These are phyloP conservation scores for Hyparrhenia diplandra DNA, from an alignment of 176 grass and related monocot species.

Conservation along the genomic window DNA sequence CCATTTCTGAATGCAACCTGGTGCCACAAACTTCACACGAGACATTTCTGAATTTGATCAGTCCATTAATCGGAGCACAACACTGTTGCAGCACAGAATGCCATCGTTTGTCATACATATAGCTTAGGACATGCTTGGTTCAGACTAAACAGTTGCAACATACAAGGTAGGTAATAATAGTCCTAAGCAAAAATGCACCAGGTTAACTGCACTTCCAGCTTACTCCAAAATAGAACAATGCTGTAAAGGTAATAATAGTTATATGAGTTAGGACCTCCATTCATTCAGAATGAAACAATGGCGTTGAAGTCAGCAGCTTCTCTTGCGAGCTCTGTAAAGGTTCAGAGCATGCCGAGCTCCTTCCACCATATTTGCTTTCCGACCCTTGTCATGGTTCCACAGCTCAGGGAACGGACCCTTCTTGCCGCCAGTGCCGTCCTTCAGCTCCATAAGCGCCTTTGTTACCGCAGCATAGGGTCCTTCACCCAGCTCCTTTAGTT, in stretches of 20 bases:
- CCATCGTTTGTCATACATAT: not conserved
- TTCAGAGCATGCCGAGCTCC: slow-evolving; percentile 28
- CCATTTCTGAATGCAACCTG: no score
- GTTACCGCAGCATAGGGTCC: slow-evolving; percentile 51
- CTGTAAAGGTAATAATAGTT: no score
- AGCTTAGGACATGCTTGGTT: not conserved
- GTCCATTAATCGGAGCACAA: not conserved
- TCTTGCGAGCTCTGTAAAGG: slow-evolving; percentile 24
- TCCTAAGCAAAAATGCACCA: not conserved
- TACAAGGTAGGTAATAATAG: not conserved
- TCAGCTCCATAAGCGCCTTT: slow-evolving; percentile 44
- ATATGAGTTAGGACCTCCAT: not conserved
- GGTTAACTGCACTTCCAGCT: not conserved
- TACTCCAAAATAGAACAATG: not conserved
- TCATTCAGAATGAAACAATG: not conserved
- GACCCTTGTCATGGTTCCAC: slow-evolving; percentile 48
- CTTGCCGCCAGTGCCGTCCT: slow-evolving; percentile 1
- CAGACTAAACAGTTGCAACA: no score
- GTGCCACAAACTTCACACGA: no score
- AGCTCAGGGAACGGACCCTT: slow-evolving; percentile 39
- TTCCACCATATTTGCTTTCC: slow-evolving; percentile 43
- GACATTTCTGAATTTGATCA: not conserved
- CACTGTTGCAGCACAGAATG: not conserved
- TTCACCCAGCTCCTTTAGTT: slow-evolving; percentile 37
- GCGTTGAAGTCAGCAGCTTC: slow-evolving; percentile 16